Base-by-base conservation (phyloP, 345 rosid species). In the Acer negundo region DNA sequence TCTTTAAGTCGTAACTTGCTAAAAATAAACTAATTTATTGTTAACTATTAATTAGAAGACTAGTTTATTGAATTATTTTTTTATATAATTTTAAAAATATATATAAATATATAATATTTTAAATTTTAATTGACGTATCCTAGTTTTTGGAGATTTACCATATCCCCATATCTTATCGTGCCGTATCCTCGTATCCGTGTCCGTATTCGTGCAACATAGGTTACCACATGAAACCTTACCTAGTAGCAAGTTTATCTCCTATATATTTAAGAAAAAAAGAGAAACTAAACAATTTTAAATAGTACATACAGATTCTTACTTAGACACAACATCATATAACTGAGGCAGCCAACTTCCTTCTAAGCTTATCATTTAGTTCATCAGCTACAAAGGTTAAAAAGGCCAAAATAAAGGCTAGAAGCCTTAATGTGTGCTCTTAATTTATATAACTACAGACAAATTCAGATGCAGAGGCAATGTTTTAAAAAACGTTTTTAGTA, bases 231-330 rank as follows among this genome's bases (percentile, higher is more conserved):
- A 47, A 67, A 49, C 53, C 38, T 65, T 24, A 47, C 12, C 67
- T 7, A 68, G 28, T 59, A 26, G 19, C 67, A 72, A n/a, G 49
- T 26, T 73, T 65, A 68, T 55, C 55, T 69, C 56, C 17, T 10
- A 62, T 3, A 44, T 26, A 46, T 17, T 19, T 5, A 24, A 2
- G 3, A 62, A 58, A 44, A 15, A 42, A 11, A 38, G 19, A 42
- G 1, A 7, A 23, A 11, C 24, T 16, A 73, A 40, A 2, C 65
- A n/a, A 72, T 53, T 38, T 7, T 15, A 24, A 42, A 9, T 1
- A 10, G 59, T 24, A 26, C 56, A 74, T 24, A 26, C 35, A 74
- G 5, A 26, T 44, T 62, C 40, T 5, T 15, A 24, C 24, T 16
- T 62, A 4, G 24, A 16, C 44, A 61, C 42, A 70, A 40, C 28